Percentiles rank a stretch among this genome's conserved stretches.
phyloP scores from a whole-genome alignment of 306 rosid genomes.

The Rubus idaeus region DNA sequence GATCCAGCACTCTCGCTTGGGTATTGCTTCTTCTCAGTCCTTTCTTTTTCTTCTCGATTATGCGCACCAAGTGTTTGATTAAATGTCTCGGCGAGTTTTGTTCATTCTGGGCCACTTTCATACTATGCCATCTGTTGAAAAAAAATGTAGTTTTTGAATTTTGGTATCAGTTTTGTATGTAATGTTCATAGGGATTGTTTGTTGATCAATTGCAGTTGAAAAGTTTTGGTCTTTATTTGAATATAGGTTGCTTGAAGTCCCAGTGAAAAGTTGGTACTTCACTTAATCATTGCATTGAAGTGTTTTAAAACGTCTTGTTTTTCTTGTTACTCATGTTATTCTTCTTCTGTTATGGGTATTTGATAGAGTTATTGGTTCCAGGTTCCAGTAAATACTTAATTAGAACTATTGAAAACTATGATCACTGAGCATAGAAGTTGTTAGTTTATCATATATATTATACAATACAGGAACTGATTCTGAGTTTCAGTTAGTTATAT shows the following conservation, averaged over 20 bases:
- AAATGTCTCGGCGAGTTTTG: background rate
- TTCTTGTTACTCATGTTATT: background rate
- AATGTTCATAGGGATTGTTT: background rate
- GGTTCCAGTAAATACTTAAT: background rate
- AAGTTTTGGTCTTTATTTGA: constrained; percentile 6
- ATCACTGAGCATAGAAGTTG: background rate
- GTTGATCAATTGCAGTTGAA: background rate
- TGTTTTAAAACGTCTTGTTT: background rate
- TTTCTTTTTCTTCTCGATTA: background rate
- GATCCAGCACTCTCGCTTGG: constrained; percentile 7
- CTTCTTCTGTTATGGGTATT: background rate
- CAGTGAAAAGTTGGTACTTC: background rate
- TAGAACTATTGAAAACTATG: background rate
- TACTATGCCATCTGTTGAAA: too few species aligned
- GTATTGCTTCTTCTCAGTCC: background rate
- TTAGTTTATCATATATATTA: background rate
- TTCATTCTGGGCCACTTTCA: background rate
- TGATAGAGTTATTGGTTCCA: background rate
- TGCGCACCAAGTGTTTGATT: background rate
- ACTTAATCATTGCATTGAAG: background rate
- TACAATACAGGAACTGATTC: background rate
- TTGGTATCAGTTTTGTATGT: background rate
- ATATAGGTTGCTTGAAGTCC: background rate
- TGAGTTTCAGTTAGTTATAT: background rate
- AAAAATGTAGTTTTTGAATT: background rate